A percentile compares a stretch with the other conserved stretches of the same genome.
These are phyloP conservation scores for Schizophyllum amplum DNA, from an alignment of 1,284 basidiomycete genomes.

Conservation along the genomic window DNA sequence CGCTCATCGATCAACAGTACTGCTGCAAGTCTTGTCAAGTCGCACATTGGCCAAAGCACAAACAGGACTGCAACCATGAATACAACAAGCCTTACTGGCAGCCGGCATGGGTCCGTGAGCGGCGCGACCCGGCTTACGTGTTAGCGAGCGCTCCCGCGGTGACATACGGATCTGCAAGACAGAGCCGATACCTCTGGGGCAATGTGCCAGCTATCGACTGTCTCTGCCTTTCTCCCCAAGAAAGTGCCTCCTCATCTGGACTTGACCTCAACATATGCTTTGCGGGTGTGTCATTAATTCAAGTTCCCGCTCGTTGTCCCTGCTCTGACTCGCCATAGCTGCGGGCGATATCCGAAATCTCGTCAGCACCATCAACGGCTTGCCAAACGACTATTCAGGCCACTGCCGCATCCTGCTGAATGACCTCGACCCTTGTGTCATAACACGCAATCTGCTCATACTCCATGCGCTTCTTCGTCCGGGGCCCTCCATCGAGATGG, in stretches of 20 bases:
- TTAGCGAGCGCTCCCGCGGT: slow-evolving; percentile 5
- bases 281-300: slow-evolving; percentile 19
- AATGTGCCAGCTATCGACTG: slow-evolving; percentile 22
- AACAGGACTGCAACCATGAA: slow-evolving; percentile 15
- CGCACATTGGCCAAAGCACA: slow-evolving; percentile 17
- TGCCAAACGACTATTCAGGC: slow-evolving; percentile 26
- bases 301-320: not conserved
- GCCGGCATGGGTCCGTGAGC: slow-evolving; percentile 15
- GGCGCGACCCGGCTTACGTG: slow-evolving; percentile 13
- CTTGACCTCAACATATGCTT: slow-evolving; percentile 29
- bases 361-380: slow-evolving; percentile 27
- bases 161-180: not conserved
- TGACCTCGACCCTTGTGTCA: slow-evolving; percentile 23
- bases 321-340: slow-evolving; percentile 15
- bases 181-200: slow-evolving; percentile 20
- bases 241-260: slow-evolving; percentile 14
- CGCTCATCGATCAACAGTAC: slow-evolving; percentile 12
- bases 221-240: slow-evolving; percentile 24
- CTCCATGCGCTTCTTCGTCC: slow-evolving; percentile 27
- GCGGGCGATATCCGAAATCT: slow-evolving; percentile 28
- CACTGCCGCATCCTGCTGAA: slow-evolving; percentile 28
- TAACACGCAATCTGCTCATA: slow-evolving; percentile 29
- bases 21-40: slow-evolving; percentile 17
- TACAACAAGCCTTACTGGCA: slow-evolving; percentile 13
- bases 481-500: slow-evolving; percentile 28